phyloP scores from a whole-genome alignment of 257 asterid species.

The Orobanche coerulescens region DNA sequence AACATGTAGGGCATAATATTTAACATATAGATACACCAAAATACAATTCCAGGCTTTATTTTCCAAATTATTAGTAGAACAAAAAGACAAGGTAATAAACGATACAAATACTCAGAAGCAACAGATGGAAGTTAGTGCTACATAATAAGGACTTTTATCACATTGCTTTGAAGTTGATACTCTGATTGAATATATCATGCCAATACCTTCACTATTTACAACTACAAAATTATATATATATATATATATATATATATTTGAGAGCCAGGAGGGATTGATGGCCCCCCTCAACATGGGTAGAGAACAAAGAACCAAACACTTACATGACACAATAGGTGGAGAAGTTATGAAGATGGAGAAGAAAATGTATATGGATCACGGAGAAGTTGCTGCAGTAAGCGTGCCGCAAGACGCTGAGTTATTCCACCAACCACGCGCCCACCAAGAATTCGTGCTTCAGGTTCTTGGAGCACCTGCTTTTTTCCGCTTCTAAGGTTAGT shows the following conservation, averaged over 20 bases:
- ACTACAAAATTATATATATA: no score
- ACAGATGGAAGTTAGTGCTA: no score
- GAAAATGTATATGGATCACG: slow-evolving; percentile 54
- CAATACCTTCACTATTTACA: no score
- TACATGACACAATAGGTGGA: background rate
- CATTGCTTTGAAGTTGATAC: no score
- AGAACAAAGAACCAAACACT: slow-evolving; percentile 22
- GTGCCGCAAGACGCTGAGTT: slow-evolving; percentile 92
- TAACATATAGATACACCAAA: no score
- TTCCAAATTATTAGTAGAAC: no score
- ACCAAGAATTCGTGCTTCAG: slow-evolving; percentile 77
- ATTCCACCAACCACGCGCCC: slow-evolving; percentile 95
- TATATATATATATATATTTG: background rate
- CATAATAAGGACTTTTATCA: no score
- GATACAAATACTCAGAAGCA: no score
- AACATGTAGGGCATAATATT: no score
- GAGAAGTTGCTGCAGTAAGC: slow-evolving; percentile 90
- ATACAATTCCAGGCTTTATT: no score
- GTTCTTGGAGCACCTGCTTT: slow-evolving; percentile 85
- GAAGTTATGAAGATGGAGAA: slow-evolving; percentile 26
- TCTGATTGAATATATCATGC: no score
- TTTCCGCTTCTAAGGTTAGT: slow-evolving; percentile 18
- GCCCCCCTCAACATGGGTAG: slow-evolving; percentile 15
- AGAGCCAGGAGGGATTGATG: background rate
- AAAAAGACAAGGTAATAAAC: no score